Conservation (phyloP, 2,329 filamentous ascomycete species). For the Sordariomycetes sp. region DNA sequence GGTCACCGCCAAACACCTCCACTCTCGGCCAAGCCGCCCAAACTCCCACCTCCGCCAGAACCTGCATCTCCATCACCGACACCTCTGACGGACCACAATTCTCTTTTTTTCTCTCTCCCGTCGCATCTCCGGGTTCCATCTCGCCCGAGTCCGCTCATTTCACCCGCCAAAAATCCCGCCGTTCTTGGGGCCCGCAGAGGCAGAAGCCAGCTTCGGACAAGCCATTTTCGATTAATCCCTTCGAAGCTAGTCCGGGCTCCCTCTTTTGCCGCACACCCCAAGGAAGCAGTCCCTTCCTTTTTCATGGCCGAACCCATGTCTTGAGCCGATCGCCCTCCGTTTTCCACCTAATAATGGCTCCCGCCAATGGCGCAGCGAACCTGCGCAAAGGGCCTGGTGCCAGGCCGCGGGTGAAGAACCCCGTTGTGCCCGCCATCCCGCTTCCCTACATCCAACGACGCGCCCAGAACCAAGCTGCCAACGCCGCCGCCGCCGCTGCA, state of each 20-base stretch:
- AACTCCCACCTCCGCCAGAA: neutral
- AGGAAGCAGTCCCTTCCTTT: neutral
- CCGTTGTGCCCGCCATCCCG: constrained; percentile 4
- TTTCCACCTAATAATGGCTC: neutral
- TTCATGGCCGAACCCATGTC: constrained; percentile 2
- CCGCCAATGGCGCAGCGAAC: neutral
- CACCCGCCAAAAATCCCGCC: neutral
- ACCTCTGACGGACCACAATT: neutral
- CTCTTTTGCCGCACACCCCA: neutral
- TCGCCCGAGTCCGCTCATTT: neutral
- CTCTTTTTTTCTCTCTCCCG: neutral
- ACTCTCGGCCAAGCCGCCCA: constrained; percentile 3
- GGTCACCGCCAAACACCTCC: constrained; percentile 5
- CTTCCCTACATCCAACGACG: constrained; percentile 3
- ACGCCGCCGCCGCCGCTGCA: neutral
- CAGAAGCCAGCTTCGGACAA: neutral
- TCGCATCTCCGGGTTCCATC: neutral
- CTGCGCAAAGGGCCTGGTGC: neutral
- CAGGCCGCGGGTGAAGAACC: constrained; percentile 1
- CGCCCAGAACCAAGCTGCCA: neutral
- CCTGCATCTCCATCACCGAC: neutral
- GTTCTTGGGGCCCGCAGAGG: neutral
- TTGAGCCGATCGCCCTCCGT: neutral
- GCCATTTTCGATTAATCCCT: neutral
- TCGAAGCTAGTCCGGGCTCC: neutral